Conservation (phyloP, 2,329 filamentous ascomycete species). For the Dendryphion nanum region DNA sequence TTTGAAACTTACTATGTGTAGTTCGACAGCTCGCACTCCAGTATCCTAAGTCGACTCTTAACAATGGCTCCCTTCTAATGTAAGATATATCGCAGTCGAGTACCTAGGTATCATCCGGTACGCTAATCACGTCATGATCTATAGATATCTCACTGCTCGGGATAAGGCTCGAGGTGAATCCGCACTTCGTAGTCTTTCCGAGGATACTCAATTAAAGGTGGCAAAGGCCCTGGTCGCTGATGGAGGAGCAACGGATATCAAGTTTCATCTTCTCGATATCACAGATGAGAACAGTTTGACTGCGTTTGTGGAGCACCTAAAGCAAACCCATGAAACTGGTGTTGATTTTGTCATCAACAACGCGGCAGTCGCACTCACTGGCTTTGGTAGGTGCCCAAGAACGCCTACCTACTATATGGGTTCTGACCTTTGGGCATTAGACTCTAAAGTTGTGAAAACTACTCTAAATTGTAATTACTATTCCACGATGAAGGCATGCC, state of each 20-base stretch:
- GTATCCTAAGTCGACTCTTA: constrained; percentile 50
- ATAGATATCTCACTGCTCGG: constrained; percentile 55
- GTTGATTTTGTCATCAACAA: constrained; percentile 57
- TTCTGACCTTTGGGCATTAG: no score
- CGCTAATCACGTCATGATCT: no score
- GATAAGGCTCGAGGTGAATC: constrained; percentile 48
- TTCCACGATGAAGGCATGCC: constrained; percentile 48
- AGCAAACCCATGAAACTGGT: constrained; percentile 47
- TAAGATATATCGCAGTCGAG: no score
- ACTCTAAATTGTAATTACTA: constrained; percentile 55
- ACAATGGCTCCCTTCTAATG: constrained; percentile 50
- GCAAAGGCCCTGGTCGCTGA: constrained; percentile 45
- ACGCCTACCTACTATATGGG: no score
- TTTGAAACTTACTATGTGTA: constrained; percentile 9
- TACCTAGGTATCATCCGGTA: no score
- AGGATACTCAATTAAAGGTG: constrained; percentile 46
- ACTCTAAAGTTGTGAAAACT: constrained; percentile 47
- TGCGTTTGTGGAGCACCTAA: constrained; percentile 43
- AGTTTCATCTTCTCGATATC: constrained; percentile 51
- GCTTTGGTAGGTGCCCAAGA: constrained; percentile 42
- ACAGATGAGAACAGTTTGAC: constrained; percentile 46
- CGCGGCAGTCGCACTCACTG: constrained; percentile 49
- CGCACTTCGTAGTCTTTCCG: constrained; percentile 44
- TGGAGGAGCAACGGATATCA: constrained; percentile 44
- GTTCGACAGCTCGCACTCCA: constrained; percentile 55